Base-by-base conservation (phyloP, 2,329 filamentous ascomycete species). In the Alternaria postmessia region DNA sequence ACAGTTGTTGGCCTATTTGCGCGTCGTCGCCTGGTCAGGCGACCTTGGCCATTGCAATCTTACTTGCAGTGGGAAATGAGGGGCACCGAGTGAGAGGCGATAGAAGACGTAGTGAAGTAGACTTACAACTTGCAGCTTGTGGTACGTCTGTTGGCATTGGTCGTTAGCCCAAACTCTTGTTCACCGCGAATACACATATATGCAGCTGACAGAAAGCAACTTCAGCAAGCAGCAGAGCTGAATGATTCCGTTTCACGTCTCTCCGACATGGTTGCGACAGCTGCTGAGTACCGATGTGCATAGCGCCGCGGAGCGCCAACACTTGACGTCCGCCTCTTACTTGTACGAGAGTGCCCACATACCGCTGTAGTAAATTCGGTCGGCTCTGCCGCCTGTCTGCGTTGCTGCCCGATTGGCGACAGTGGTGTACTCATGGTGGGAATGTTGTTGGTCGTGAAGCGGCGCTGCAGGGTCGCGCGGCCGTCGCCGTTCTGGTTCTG, bases 401-500 rank as follows among this genome's bases (percentile, higher is more conserved):
- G 77, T 71, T 85, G 82, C 75, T 87, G 85, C 47, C 84, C 86
- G 73, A 84, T 84, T 59, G 85, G 82, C 52, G 82, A 84, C 75
- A 94, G 81, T 63, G 87, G 86, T 76, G 91, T 92, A 79, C 91
- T 90, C 80, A 94, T 62, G 83, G 85, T 93, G 86, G 80, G 92
- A 86, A 81, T 92, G 89, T 81, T 97, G 72, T 84, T 96, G 59
- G 94, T 95, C 65, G 94, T 98, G 81, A 98, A 98, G 76, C 94
- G 91, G 75, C 94, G 90, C 80, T 94, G 92, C 77, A 98, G 85
- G 71, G 89, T 89, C 65, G 88, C 87, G 79, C 94, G 89, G 67
- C 87, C 86, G 75, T 96, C 92, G 78, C 39, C 42, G 26, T 88
- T 86, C 65, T 86, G 32, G 32, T 36, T 36, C 32, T 36, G 78